These are phyloP conservation scores for Trifolium subterraneum DNA, from an alignment of 306 rosid genomes.

Conservation along the genomic window DNA sequence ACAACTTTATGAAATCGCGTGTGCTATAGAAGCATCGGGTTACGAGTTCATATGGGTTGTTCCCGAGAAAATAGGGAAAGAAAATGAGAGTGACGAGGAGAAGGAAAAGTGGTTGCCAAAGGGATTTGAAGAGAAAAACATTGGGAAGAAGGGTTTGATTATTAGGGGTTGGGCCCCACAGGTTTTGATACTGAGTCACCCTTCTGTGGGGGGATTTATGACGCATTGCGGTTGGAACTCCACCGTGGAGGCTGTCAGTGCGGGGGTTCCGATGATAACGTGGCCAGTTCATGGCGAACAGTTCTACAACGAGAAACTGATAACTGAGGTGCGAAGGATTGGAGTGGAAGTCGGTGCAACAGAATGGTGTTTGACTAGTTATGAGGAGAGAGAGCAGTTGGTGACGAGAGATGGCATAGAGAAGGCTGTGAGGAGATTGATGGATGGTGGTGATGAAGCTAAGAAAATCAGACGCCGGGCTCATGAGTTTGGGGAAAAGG, in stretches of 20 bases:
- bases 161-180: constrained; percentile 42
- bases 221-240: constrained; percentile 44
- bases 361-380: constrained; percentile 35
- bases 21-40: constrained; percentile 27
- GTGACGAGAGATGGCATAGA: constrained; percentile 33
- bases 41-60: constrained; percentile 36
- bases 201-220: constrained; percentile 1
- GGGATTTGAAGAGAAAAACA: constrained; percentile 33
- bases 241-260: background rate
- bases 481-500: constrained; percentile 1
- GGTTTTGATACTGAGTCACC: background rate
- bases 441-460: constrained; percentile 48
- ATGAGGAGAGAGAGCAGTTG: background rate
- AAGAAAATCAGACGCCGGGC: constrained; percentile 15
- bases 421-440: constrained; percentile 43
- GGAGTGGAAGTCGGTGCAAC: constrained; percentile 50
- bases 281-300: constrained; percentile 39
- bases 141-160: constrained; percentile 33
- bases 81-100: constrained; percentile 17
- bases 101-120: constrained; percentile 29
- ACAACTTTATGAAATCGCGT: constrained; percentile 34
- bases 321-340: constrained; percentile 35
- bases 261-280: constrained; percentile 40
- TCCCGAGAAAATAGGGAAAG: constrained; percentile 13
- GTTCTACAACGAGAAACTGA: constrained; percentile 42